Conservation (phyloP, 495 filamentous ascomycete species). For the Pseudevernia furfuracea region DNA sequence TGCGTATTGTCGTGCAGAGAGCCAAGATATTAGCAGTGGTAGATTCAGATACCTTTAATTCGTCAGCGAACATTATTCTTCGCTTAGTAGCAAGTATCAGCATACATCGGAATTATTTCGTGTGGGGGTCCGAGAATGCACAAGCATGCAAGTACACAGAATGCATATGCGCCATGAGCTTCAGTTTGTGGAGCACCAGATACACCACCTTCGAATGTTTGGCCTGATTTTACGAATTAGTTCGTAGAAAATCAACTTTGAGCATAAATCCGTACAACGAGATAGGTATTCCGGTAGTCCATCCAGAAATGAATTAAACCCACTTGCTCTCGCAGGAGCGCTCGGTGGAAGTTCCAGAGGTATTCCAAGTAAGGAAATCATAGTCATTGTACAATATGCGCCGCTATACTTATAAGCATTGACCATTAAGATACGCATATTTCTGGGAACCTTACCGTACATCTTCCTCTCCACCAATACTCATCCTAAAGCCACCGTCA, state of each 20-base stretch:
- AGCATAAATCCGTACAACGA: conserved; percentile 52
- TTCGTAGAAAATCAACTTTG: conserved; percentile 12
- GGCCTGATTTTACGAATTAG: conserved; percentile 45
- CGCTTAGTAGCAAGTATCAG: neutral
- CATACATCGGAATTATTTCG: conserved; percentile 56
- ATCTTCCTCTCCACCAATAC: conserved; percentile 79
- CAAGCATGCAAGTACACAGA: conserved; percentile 83
- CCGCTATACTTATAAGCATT: conserved; percentile 47
- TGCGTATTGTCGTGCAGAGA: conserved; percentile 78
- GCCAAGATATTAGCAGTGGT: conserved; percentile 69
- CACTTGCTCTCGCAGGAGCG: conserved; percentile 40
- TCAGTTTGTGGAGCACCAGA: conserved; percentile 73
- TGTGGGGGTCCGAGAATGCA: conserved; percentile 73
- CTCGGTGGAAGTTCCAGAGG: conserved; percentile 70
- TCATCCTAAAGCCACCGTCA: conserved; percentile 77
- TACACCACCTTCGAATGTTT: conserved; percentile 91
- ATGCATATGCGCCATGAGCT: conserved; percentile 94
- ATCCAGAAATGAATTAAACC: conserved; percentile 50
- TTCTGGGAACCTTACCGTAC: conserved; percentile 54
- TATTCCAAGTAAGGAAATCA: conserved; percentile 74
- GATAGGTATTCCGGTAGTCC: conserved; percentile 71
- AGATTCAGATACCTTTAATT: conserved; percentile 64
- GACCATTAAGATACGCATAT: neutral
- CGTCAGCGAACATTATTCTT: neutral
- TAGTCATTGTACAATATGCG: conserved; percentile 78